Percentiles rank a stretch among this genome's conserved stretches.
These are phyloP conservation scores for Crithidia sp. DNA, from an alignment of 208 protist genomes.

Conservation along the genomic window DNA sequence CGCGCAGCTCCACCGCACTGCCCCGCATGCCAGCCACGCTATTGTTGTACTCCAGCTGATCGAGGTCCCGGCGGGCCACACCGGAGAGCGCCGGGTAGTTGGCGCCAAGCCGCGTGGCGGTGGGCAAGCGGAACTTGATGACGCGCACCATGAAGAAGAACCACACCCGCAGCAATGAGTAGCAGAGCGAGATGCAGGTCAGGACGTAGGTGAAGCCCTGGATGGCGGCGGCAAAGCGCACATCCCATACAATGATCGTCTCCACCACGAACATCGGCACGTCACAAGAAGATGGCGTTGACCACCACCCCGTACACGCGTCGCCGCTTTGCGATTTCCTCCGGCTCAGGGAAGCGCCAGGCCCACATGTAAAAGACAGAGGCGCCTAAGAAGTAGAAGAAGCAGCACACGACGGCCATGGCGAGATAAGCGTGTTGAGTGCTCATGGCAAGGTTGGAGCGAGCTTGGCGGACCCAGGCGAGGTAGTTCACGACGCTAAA, in stretches of 20 bases:
- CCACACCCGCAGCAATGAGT: constrained; percentile 84
- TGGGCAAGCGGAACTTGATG: constrained; percentile 69
- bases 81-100: constrained; percentile 19
- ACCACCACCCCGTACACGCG: constrained; percentile 79
- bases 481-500: constrained; percentile 77
- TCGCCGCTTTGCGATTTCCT: constrained; percentile 84
- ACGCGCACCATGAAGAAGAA: constrained; percentile 84
- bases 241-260: constrained; percentile 71
- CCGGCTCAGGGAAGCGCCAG: constrained; percentile 86
- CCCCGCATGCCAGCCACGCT: constrained; percentile 7
- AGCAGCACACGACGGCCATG: constrained; percentile 64
- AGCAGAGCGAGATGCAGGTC: constrained; percentile 74
- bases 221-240: constrained; percentile 59
- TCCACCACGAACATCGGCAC: constrained; percentile 84
- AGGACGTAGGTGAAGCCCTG: constrained; percentile 75
- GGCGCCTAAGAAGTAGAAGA: constrained; percentile 71
- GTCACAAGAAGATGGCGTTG: constrained; percentile 84
- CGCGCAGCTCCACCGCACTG: neutral
- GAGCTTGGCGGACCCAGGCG: constrained; percentile 61
- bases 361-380: constrained; percentile 93
- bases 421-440: constrained; percentile 64
- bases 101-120: constrained; percentile 1
- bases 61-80: constrained; percentile 9
- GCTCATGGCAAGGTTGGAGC: constrained; percentile 19
- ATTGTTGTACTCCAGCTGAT: constrained; percentile 20